Percentiles rank a stretch among this genome's conserved stretches.
phyloP scores from a whole-genome alignment of 306 rosid species.

The Dryas octopetala region DNA sequence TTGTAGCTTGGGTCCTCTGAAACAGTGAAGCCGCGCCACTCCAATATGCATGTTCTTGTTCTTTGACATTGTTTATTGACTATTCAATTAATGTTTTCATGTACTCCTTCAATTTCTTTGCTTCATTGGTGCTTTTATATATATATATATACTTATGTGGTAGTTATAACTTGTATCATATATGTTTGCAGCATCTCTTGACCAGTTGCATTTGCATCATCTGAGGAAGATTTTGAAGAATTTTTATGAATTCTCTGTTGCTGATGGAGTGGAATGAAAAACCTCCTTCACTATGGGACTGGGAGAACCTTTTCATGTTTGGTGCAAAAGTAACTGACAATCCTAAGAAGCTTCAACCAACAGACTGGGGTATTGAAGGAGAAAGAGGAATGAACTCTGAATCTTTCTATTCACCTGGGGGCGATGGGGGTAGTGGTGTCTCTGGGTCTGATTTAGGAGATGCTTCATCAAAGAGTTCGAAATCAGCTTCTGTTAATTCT shows the following conservation, averaged over 20 bases:
- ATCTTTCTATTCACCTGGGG: constrained; percentile 48
- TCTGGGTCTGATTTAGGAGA: constrained; percentile 52
- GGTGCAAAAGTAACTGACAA: constrained; percentile 58
- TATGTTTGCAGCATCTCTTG: constrained; percentile 44
- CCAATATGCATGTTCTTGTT: constrained; percentile 7
- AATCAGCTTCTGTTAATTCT: constrained; percentile 72
- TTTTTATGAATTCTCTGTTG: constrained; percentile 15
- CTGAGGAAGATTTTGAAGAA: constrained; percentile 7
- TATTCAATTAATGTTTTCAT: neutral
- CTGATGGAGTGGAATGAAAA: constrained; percentile 88
- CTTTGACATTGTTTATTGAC: neutral
- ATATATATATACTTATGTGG: constrained; percentile 3
- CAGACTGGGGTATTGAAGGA: constrained; percentile 50
- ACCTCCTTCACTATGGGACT: constrained; percentile 67
- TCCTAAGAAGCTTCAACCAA: constrained; percentile 41
- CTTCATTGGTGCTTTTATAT: neutral
- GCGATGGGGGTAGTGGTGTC: constrained; percentile 45
- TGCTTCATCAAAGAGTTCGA: constrained; percentile 59
- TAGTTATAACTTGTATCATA: neutral
- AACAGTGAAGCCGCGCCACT: neutral
- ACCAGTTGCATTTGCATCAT: constrained; percentile 12
- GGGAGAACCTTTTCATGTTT: constrained; percentile 63
- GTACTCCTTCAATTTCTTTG: neutral
- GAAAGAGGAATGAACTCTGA: constrained; percentile 58
- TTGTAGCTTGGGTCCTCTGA: neutral